Percentiles rank a stretch among this genome's conserved stretches.
These are phyloP conservation scores for Candida mesenterica DNA, from an alignment of 1,139 yeast species.

Conservation along the genomic window DNA sequence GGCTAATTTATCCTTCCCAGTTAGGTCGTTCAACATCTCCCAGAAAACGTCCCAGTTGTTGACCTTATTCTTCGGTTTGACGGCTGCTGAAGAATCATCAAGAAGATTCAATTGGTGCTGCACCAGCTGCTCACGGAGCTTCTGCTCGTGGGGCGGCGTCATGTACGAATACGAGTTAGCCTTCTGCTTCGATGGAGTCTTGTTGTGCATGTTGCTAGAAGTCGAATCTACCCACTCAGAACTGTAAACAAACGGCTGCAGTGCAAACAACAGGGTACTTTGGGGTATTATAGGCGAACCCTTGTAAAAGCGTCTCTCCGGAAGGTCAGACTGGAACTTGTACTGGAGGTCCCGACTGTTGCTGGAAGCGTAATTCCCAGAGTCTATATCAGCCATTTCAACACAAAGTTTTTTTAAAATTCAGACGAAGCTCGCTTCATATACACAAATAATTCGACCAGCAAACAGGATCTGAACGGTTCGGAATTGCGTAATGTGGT, in stretches of 20 bases:
- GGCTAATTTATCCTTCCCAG: constrained; percentile 71
- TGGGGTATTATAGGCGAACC: constrained; percentile 5
- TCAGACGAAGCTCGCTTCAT: not conserved
- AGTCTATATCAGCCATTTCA: constrained; percentile 7
- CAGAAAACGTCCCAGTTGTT: constrained; percentile 44
- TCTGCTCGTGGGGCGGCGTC: constrained; percentile 19
- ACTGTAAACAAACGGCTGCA: constrained; percentile 19
- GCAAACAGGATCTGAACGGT: too few relatives aligned
- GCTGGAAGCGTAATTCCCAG: constrained; percentile 4
- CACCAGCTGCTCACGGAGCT: not conserved
- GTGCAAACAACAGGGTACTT: constrained; percentile 3
- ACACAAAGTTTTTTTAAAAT: not conserved
- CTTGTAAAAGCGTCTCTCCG: constrained; percentile 2
- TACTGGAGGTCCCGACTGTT: constrained; percentile 2
- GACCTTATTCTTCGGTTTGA: constrained; percentile 1
- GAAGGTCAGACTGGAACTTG: constrained; percentile 5
- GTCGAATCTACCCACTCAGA: constrained; percentile 42
- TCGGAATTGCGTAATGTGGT: too few relatives aligned
- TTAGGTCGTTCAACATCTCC: constrained; percentile 49
- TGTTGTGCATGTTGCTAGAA: constrained; percentile 4
- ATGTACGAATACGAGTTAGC: constrained; percentile 16
- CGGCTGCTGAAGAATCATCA: too few relatives aligned
- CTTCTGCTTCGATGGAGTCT: constrained; percentile 20
- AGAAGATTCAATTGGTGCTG: too few relatives aligned
- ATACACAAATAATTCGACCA: constrained; percentile 1